Base-by-base conservation (phyloP, 164 flowering plant genomes). In the Buxus sempervirens region DNA sequence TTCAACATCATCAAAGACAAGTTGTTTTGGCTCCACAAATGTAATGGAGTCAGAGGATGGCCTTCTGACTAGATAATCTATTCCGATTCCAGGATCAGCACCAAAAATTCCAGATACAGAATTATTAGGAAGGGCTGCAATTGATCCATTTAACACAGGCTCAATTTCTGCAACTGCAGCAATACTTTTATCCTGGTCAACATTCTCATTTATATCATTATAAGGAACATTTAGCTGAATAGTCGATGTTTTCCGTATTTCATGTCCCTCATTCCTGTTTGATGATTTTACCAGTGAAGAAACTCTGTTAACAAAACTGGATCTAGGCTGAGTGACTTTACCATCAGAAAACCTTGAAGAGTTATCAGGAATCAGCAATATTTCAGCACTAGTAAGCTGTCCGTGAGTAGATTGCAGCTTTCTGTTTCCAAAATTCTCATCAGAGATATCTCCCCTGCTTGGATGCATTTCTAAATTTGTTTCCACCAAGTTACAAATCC, bases 1-100 rank as follows among this genome's bases (percentile, higher is more conserved):
- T 73, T 75, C 89, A 51, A 62, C 54, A 32, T 80, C 77, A 71
- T 79, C 82, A 78, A 85, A 88, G 56, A 79, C 70, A 56, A 85
- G 85, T 59, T 77, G 80, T 75, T 82, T 82, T 21, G 88, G 88
- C 67, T 78, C 74, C 72, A 83, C 68, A 65, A 66, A 51, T 58
- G 62, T 71, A 21, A 58, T 45, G 73, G 27, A 42, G 24, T 74
- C 76, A 66, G 79, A 28, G 26, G 73, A 57, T 20, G 60, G 63
- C 60, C 67, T 74, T 18, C 70, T 38, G 14, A 54, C 63, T 20
- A 55, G 26, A 71, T 25, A 68, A 66, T 77, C 78, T 38, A 67
- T 51, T 54, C 58, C 76, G 32, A 18, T 69, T 51, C 65, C 58
- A 68, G 20, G 70, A 60, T 67, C 57, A 55, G 54, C 54, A 58